Base-by-base conservation (phyloP, 257 asterid genomes). In the Cruciata laevipes region DNA sequence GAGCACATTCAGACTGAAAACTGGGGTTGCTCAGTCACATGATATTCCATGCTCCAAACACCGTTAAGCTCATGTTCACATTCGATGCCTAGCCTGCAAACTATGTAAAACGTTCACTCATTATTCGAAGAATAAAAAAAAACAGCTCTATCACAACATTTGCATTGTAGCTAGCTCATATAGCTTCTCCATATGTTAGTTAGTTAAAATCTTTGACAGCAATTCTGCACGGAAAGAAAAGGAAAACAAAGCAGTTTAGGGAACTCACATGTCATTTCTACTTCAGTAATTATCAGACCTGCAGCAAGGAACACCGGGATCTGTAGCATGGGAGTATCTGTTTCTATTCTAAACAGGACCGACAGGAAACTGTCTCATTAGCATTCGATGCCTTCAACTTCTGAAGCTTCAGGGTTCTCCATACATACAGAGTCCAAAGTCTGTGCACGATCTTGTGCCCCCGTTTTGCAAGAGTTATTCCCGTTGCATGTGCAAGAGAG, bases 361-460 rank as follows among this genome's bases (percentile, higher is more conserved):
- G 63, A 0, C 60, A 23, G 74, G 63, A 63, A 21, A 67, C 35
- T 57, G 1, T 4, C 74, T 74, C 63, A 65, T 73, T 31, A 6
- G 69, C 44, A 60, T 63, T 69, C 4, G 76, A 69, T 11, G 63
- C 68, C 68, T 47, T 67, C 24, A 65, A 35, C 13, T 70, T 76
- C 49, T 60, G 72, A 70, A 69, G 59, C 61, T 66, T 63, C 5
- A 73, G 56, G 31, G 81, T 69, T 59, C n/a, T n/a, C n/a, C n/a
- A n/a, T n/a, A n/a, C 96, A 91, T 53, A 88, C 73, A 76, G 85
- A 78, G 63, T 82, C 83, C 66, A 91, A 58, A 66, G 77, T 77
- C 71, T 80, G 84, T 64, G 72, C 64, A 65, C 73, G 77, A 65
- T 82, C 81, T 65, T 33, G 81, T 56, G 55, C 66, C 61, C 79